A percentile compares a stretch with the other conserved stretches of the same genome.
Evolutionary conservation across 192 early-diverging fungal species (phyloP).

Genomic region (Coemansia nantahalensis): DNA sequence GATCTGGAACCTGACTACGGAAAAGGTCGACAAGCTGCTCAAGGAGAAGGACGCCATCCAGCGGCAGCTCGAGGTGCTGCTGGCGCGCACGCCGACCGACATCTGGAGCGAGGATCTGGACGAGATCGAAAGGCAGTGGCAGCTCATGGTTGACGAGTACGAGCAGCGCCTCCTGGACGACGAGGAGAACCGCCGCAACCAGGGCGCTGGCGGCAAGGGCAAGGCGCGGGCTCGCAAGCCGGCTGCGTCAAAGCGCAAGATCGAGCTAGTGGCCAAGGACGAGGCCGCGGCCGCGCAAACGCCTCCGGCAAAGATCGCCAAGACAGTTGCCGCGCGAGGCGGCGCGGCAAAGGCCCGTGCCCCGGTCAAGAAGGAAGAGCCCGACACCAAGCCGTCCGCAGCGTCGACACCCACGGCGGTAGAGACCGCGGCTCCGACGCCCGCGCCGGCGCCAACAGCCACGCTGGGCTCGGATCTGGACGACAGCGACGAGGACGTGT

Average conservation of each 20-base stretch:
- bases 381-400: constrained; percentile 13
- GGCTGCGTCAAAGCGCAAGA: constrained; percentile 3
- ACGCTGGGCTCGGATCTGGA: constrained; percentile 50
- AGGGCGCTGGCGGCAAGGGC: constrained; percentile 25
- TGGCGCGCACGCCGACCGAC: constrained; percentile 63
- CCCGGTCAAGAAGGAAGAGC: constrained; percentile 9
- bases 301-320: neutral
- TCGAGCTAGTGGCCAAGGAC: neutral
- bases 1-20: constrained; percentile 85
- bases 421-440: neutral
- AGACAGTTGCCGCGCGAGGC: constrained; percentile 1
- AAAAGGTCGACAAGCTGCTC: constrained; percentile 78
- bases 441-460: constrained; percentile 1
- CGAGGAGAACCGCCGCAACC: constrained; percentile 33
- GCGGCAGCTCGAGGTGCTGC: constrained; percentile 63
- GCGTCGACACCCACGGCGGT: constrained; percentile 5
- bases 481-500: constrained; percentile 51
- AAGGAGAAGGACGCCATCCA: constrained; percentile 68
- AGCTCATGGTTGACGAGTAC: constrained; percentile 54
- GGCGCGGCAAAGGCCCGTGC: too few relatives aligned
- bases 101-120: constrained; percentile 88
- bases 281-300: neutral
- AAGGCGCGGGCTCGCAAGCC: constrained; percentile 35
- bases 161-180: constrained; percentile 37
- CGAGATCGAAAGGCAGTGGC: constrained; percentile 80